Base-by-base conservation (phyloP, 2,329 filamentous ascomycete genomes). In the Cercospora sp. region DNA sequence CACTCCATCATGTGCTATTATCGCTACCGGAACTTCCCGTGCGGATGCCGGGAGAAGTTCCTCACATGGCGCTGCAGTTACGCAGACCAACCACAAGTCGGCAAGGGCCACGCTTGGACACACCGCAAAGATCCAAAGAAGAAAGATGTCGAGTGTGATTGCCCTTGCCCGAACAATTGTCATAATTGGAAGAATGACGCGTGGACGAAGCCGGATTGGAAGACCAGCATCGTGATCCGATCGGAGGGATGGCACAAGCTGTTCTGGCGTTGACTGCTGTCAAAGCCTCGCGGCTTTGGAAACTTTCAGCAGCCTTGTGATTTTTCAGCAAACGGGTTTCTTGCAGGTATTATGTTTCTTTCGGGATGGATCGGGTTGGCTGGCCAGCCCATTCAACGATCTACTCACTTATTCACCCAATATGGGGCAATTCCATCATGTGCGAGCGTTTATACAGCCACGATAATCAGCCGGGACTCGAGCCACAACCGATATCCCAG, bases 1-100 rank as follows among this genome's bases (percentile, higher is more conserved):
- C 40, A 48, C 33, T 53, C 20, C 42, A 58, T n/a, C 57, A 68
- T 68, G 66, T 68, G 66, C 62, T 65, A 65, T 51, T 68, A 65
- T 48, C 60, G 60, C 45, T 48, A 68, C 62, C 58, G 62, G 18
- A 42, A 42, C 58, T 68, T 16, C 26, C 40, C 62, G 28, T 68
- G 66, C 62, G 66, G 66, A 26, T 64, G 63, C 23, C 57, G 59
- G n/a, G 66, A 68, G 58, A 55, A 63, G 26, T 59, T 65, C 58
- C 30, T 60, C 57, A 65, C 66, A 2, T 64, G 42, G 18, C 62
- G 58, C 20, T 68, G 66, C 66, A 61, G 45, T 33, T 62, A 62
- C 42, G 62, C 62, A 20, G 62, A 64, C 28, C 31, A n/a, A 6
- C 62, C 62, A 2, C 51, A 59, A 23, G 28, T 64, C 36, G 62